Evolutionary conservation across 1,284 basidiomycete genomes (phyloP).

Genomic region (Schizophyllum commune): DNA sequence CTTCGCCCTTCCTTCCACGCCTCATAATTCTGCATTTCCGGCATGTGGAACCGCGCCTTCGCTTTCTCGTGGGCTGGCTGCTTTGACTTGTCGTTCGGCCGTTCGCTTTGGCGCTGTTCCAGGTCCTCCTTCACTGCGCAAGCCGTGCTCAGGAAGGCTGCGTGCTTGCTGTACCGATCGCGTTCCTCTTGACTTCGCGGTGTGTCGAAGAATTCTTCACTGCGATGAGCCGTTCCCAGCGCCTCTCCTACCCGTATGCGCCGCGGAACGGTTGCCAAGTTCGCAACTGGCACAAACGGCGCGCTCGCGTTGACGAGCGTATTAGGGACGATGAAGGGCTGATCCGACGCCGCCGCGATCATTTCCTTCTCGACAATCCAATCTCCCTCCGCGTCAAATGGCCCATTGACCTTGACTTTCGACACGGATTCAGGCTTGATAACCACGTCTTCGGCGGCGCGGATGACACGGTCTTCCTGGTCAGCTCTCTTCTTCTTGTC

Average conservation of each 20-base stretch:
- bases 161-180: too few relatives aligned
- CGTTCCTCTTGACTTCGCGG: background rate
- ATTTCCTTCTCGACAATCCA: slow-evolving; percentile 4
- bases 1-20: background rate
- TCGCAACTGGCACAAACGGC: slow-evolving; percentile 11
- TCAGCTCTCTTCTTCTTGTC: background rate
- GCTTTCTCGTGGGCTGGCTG: too few relatives aligned
- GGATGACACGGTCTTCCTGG: background rate
- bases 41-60: background rate
- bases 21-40: background rate
- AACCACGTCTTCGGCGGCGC: background rate
- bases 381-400: background rate
- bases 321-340: slow-evolving; percentile 3
- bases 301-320: slow-evolving; percentile 1
- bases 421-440: background rate
- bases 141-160: too few relatives aligned
- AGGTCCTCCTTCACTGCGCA: too few relatives aligned
- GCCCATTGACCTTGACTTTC: background rate
- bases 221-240: background rate
- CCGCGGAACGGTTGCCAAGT: slow-evolving; percentile 5
- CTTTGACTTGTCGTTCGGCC: background rate
- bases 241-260: slow-evolving; percentile 4
- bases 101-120: too few relatives aligned
- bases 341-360: slow-evolving; percentile 1
- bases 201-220: background rate